Evolutionary conservation across 1,284 basidiomycete genomes (phyloP).

Genomic region (Fistulinella cinereoalba): DNA sequence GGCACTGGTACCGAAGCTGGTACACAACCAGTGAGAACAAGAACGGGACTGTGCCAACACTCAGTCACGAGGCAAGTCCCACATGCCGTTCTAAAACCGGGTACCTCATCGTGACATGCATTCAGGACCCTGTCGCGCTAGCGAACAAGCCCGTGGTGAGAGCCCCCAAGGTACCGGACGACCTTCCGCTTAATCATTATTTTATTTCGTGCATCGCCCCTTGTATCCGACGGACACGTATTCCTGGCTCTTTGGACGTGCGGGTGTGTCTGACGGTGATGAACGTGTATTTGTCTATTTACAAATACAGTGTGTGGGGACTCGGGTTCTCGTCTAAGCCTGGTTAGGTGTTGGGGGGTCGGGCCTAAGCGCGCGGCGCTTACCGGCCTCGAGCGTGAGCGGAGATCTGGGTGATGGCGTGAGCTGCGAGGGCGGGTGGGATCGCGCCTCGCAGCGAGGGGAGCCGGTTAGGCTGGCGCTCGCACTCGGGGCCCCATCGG

Average conservation of each 20-base stretch:
- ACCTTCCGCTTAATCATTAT: slow-evolving; percentile 50
- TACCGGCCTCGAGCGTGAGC: not conserved
- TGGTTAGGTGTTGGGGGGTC: not conserved
- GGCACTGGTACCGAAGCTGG: no score
- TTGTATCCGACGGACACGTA: no score
- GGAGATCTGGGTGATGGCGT: not conserved
- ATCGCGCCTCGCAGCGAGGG: no score
- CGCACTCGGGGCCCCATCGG: no score
- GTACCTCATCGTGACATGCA: not conserved
- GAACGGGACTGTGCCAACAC: slow-evolving; percentile 3
- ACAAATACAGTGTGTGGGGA: no score
- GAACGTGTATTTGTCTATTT: no score
- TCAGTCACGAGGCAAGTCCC: no score
- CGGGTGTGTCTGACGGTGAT: no score
- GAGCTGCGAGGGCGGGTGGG: no score
- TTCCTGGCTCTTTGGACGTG: no score
- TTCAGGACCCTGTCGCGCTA: slow-evolving; percentile 37
- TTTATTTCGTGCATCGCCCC: slow-evolving; percentile 50
- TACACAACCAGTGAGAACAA: not conserved
- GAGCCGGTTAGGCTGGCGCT: no score
- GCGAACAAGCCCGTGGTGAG: slow-evolving; percentile 37
- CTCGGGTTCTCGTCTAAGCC: no score
- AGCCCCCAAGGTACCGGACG: slow-evolving; percentile 40
- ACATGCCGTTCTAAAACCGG: not conserved
- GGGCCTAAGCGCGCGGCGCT: not conserved